Conservation (phyloP, 176 grass and related monocot species). For the Ensete glaucum region DNA sequence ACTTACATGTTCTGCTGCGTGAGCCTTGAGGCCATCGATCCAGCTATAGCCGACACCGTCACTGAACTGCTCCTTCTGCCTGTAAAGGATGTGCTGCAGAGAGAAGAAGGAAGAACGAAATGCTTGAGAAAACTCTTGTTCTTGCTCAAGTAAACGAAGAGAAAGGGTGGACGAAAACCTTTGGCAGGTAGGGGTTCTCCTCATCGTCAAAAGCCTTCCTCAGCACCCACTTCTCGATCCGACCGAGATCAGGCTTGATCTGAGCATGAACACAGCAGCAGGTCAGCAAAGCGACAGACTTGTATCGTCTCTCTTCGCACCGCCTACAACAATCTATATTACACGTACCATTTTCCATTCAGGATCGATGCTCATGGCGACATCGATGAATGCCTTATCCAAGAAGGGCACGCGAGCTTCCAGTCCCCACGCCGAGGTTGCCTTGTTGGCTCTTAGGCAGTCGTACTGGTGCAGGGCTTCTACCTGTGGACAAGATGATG, state of each 20-base stretch:
- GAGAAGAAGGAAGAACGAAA: not conserved
- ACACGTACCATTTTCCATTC: conserved; percentile 72
- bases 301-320: no score
- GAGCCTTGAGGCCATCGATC: conserved; percentile 93
- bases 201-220: conserved; percentile 95
- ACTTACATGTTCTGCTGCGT: conserved; percentile 64
- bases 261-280: conserved; percentile 13
- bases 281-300: not conserved
- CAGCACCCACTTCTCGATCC: conserved; percentile 91
- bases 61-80: conserved; percentile 99
- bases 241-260: conserved; percentile 50
- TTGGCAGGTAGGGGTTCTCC: conserved; percentile 75
- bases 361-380: conserved; percentile 90
- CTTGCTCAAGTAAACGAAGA: not conserved
- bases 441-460: conserved; percentile 85
- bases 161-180: conserved; percentile 25
- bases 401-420: conserved; percentile 95
- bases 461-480: conserved; percentile 90
- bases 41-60: conserved; percentile 92
- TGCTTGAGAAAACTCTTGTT: not conserved
- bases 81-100: conserved; percentile 86
- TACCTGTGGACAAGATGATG: conserved; percentile 25
- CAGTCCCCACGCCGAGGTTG: conserved; percentile 86
- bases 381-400: conserved; percentile 88
- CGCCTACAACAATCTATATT: not conserved